Percentiles rank a stretch among this genome's conserved stretches.
phyloP scores from a whole-genome alignment of 106 monocot species.

The Dendrobium chrysotoxum region DNA sequence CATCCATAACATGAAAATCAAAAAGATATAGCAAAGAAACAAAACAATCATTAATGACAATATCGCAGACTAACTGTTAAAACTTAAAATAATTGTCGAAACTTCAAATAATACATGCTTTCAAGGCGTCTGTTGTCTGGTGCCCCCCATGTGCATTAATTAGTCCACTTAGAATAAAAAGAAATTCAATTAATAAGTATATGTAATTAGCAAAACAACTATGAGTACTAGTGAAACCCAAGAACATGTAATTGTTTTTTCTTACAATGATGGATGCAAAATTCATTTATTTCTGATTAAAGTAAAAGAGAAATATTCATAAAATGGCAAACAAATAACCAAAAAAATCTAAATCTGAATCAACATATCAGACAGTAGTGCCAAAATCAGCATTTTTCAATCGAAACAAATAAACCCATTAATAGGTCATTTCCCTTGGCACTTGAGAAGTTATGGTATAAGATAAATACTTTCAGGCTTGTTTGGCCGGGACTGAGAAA shows the following conservation, averaged over 20 bases:
- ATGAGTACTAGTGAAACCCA: neutral
- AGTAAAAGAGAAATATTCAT: neutral
- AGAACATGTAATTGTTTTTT: neutral
- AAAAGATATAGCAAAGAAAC: neutral
- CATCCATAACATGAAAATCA: neutral
- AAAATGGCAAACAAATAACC: neutral
- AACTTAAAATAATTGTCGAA: neutral
- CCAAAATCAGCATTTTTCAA: neutral
- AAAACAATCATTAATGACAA: neutral
- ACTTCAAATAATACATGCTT: neutral
- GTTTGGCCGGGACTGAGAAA: no score
- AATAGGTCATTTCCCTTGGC: neutral
- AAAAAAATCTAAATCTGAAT: neutral
- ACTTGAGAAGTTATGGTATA: neutral
- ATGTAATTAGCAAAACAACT: neutral
- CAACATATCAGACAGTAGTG: neutral
- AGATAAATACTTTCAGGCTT: no score
- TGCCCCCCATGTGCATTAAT: neutral
- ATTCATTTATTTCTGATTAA: neutral
- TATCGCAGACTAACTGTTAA: neutral
- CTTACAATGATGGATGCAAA: neutral
- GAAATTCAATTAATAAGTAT: neutral
- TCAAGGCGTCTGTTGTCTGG: neutral
- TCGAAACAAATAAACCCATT: neutral
- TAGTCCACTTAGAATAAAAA: neutral